Evolutionary conservation across 257 asterid species (phyloP).

Genomic region (Solanum corneliomulleri): DNA sequence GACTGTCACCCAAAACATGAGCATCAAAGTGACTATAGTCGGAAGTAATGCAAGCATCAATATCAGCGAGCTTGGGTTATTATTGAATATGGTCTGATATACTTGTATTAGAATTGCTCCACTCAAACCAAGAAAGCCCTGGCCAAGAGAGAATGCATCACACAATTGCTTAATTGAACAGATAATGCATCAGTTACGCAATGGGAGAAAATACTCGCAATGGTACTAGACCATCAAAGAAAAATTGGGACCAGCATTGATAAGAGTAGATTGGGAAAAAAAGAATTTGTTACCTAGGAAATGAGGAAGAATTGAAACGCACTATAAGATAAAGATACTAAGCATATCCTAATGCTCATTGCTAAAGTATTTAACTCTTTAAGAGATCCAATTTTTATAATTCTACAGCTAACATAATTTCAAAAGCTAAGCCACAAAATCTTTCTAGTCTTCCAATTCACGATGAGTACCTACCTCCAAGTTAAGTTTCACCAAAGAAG

Average conservation of each 20-base stretch:
- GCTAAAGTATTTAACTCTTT: background rate
- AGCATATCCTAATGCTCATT: background rate
- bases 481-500: background rate
- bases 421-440: background rate
- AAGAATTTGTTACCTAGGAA: background rate
- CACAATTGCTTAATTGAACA: background rate
- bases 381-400: background rate
- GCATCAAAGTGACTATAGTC: constrained; percentile 37
- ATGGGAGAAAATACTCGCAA: background rate
- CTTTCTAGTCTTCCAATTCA: background rate
- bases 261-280: background rate
- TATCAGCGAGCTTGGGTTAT: constrained; percentile 59
- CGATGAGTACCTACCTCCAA: background rate
- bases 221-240: background rate
- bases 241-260: background rate
- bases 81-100: constrained; percentile 53
- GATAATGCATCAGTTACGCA: background rate
- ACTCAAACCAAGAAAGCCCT: constrained; percentile 95
- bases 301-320: background rate
- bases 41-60: constrained; percentile 73
- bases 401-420: background rate
- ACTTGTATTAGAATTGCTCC: constrained; percentile 84
- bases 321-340: background rate
- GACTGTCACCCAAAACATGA: constrained; percentile 62
- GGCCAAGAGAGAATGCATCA: constrained; percentile 6